Evolutionary conservation across 1,139 yeast genomes (phyloP).

Genomic region (Wickerhamiella pararugosa): DNA sequence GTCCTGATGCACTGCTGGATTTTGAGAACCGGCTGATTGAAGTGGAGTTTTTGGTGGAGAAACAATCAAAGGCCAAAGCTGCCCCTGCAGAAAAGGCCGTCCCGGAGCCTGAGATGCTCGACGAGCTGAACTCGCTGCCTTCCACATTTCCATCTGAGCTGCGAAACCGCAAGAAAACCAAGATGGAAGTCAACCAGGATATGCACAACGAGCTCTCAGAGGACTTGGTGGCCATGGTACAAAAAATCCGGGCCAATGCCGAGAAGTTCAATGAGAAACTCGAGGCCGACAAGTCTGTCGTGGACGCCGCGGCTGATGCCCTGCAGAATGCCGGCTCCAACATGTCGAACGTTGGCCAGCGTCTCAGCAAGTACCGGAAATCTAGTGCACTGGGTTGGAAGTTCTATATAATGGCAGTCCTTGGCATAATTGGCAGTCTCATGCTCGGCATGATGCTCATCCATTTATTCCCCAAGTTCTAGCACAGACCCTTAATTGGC

Average conservation of each 20-base stretch:
- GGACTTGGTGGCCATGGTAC: slow-evolving; percentile 36
- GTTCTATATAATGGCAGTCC: slow-evolving; percentile 26
- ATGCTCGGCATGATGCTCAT: slow-evolving; percentile 24
- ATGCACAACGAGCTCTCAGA: slow-evolving; percentile 30
- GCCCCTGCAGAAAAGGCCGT: not conserved
- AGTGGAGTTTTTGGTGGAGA: not conserved
- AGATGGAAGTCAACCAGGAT: slow-evolving; percentile 21
- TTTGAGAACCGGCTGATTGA: slow-evolving; percentile 8
- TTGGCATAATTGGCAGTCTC: slow-evolving; percentile 24
- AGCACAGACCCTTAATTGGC: not conserved
- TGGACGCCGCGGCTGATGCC: slow-evolving; percentile 23
- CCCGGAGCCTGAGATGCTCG: slow-evolving; percentile 1
- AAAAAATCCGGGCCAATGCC: slow-evolving; percentile 37
- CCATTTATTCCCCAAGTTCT: slow-evolving; percentile 29
- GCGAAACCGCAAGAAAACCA: slow-evolving; percentile 4
- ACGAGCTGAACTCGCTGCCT: slow-evolving; percentile 7
- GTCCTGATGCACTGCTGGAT: slow-evolving; percentile 16
- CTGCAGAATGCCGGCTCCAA: slow-evolving; percentile 23
- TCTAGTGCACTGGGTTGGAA: slow-evolving; percentile 27
- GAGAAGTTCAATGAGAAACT: slow-evolving; percentile 28
- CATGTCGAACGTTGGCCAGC: slow-evolving; percentile 25
- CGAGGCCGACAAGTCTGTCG: slow-evolving; percentile 23
- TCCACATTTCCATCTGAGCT: not conserved
- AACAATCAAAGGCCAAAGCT: not conserved
- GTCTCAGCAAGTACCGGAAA: slow-evolving; percentile 22